Evolutionary conservation across 768 basidiomycete genomes (phyloP).

Genomic region (Podaxis pistillaris): DNA sequence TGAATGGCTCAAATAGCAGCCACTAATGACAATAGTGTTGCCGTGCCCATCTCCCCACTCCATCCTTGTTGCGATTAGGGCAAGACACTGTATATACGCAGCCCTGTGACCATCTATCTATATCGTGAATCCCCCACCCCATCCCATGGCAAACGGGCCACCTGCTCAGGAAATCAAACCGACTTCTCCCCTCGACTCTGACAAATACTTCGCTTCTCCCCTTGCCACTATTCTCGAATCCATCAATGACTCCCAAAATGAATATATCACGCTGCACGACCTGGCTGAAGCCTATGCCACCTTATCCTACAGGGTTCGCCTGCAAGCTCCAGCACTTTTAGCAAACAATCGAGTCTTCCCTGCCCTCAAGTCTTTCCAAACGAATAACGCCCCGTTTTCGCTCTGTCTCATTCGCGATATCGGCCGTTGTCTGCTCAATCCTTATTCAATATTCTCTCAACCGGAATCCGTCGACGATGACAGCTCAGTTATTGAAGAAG

Average conservation of each 20-base stretch:
- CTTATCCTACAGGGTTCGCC: slow-evolving; percentile 44
- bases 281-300: slow-evolving; percentile 61
- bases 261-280: slow-evolving; percentile 47
- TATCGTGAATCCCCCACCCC: not conserved
- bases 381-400: slow-evolving; percentile 23
- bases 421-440: slow-evolving; percentile 36
- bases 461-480: slow-evolving; percentile 21
- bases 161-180: not conserved
- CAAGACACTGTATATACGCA: not conserved
- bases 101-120: not conserved
- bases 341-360: slow-evolving; percentile 15
- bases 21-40: not conserved
- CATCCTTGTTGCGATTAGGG: not conserved
- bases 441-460: slow-evolving; percentile 17
- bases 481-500: slow-evolving; percentile 27
- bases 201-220: slow-evolving; percentile 37
- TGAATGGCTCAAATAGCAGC: slow-evolving; percentile 2
- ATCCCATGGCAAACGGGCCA: not conserved
- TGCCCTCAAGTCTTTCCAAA: slow-evolving; percentile 29
- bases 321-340: slow-evolving; percentile 22
- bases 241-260: slow-evolving; percentile 30
- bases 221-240: slow-evolving; percentile 48
- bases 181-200: slow-evolving; percentile 13
- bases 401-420: slow-evolving; percentile 52
- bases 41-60: not conserved